A percentile compares a stretch with the other conserved stretches of the same genome.
phyloP scores from a whole-genome alignment of 768 basidiomycete genomes.

The Imleria badia region DNA sequence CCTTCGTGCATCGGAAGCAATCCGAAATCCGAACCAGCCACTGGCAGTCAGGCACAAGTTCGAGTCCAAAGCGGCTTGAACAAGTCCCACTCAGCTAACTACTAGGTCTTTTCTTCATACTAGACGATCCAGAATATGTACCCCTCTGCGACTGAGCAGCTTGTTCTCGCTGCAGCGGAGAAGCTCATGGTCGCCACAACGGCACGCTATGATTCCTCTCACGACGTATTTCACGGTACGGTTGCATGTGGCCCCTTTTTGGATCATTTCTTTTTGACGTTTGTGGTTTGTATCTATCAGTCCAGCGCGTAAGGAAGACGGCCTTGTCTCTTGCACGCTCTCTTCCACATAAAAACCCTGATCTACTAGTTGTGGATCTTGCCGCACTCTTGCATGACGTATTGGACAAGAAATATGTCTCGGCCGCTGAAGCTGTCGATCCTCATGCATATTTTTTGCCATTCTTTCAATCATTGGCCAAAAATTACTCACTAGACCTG shows the following conservation, averaged over 20 bases:
- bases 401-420: slow-evolving; percentile 82
- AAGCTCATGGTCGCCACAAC: slow-evolving; percentile 70
- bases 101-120: neutral
- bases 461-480: slow-evolving; percentile 51
- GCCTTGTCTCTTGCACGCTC: slow-evolving; percentile 66
- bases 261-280: slow-evolving; percentile 4
- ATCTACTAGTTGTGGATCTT: slow-evolving; percentile 77
- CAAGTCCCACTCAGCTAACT: neutral
- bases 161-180: slow-evolving; percentile 57
- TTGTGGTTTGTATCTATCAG: slow-evolving; percentile 38
- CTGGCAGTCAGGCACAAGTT: no score
- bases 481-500: slow-evolving; percentile 50
- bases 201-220: slow-evolving; percentile 78
- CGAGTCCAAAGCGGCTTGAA: no score
- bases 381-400: slow-evolving; percentile 90
- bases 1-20: slow-evolving; percentile 7
- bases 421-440: slow-evolving; percentile 53
- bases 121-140: slow-evolving; percentile 30
- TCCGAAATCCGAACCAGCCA: slow-evolving; percentile 29
- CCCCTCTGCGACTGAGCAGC: slow-evolving; percentile 52
- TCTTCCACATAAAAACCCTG: slow-evolving; percentile 45
- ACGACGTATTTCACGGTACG: slow-evolving; percentile 77
- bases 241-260: neutral
- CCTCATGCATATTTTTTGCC: slow-evolving; percentile 68
- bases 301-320: slow-evolving; percentile 78